Conservation (phyloP, 495 filamentous ascomycete genomes). For the Aspergillus leporis region DNA sequence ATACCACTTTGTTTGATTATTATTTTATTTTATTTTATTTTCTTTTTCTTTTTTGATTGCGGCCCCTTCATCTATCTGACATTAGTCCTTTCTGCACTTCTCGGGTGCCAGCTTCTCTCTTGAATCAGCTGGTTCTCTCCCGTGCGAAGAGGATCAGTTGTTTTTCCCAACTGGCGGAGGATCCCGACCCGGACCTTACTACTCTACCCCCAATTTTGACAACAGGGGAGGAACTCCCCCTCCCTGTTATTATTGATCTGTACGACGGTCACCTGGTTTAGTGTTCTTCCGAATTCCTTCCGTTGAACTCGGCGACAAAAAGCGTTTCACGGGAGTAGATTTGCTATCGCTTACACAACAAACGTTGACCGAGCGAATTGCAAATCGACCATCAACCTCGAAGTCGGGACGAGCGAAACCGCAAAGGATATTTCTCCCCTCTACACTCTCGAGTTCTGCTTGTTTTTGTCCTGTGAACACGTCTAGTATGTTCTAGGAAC, state of each 20-base stretch:
- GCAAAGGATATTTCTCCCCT: background rate
- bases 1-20: background rate
- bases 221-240: background rate
- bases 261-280: background rate
- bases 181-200: slow-evolving; percentile 7
- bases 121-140: background rate
- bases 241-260: background rate
- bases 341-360: background rate
- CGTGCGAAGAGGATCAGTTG: background rate
- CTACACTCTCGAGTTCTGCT: background rate
- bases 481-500: background rate
- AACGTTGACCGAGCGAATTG: background rate
- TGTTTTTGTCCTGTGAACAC: background rate
- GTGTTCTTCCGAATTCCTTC: slow-evolving; percentile 3
- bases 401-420: background rate
- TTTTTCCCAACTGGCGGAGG: slow-evolving; percentile 12
- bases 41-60: background rate
- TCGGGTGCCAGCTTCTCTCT: background rate
- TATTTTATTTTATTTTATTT: background rate
- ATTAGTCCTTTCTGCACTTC: background rate
- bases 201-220: slow-evolving; percentile 5
- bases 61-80: background rate
- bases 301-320: slow-evolving; percentile 2
- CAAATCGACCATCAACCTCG: background rate
- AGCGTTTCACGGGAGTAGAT: background rate